Conservation (phyloP, 1,139 yeast genomes). For the Zhuliangozyma blackwelliae region DNA sequence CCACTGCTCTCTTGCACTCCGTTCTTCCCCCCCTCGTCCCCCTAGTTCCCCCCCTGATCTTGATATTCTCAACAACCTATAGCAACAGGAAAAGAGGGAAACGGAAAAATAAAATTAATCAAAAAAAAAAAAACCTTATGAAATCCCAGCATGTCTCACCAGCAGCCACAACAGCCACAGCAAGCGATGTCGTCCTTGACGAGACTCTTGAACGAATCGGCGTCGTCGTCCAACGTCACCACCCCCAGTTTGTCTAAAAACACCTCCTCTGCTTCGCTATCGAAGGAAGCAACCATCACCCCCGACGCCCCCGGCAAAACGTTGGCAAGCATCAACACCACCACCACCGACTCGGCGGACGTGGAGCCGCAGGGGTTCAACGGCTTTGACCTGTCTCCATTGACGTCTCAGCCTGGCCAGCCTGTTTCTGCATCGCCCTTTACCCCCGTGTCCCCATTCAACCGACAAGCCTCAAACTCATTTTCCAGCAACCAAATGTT, state of each 20-base stretch:
- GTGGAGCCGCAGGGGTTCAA: conserved; percentile 12
- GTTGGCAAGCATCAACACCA: conserved; percentile 10
- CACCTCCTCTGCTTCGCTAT: conserved; percentile 13
- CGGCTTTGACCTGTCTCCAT: conserved; percentile 18
- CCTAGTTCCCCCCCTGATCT: too few species aligned
- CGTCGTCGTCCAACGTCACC: conserved; percentile 24
- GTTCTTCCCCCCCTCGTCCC: too few species aligned
- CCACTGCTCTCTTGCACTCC: too few species aligned
- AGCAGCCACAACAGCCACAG: conserved; percentile 5
- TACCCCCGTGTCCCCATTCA: conserved; percentile 16
- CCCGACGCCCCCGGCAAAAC: conserved; percentile 1
- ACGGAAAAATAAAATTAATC: too few species aligned
- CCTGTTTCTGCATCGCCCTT: conserved; percentile 4
- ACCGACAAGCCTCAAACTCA: conserved; percentile 9
- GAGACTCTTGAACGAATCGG: conserved; percentile 37
- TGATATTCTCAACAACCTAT: too few species aligned
- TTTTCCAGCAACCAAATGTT: conserved; percentile 9
- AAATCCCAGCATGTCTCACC: too few species aligned
- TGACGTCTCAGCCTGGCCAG: conserved; percentile 1
- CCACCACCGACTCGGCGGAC: conserved; percentile 5
- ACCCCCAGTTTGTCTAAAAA: conserved; percentile 24
- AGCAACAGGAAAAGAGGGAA: too few species aligned
- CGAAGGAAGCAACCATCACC: background rate
- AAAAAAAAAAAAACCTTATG: too few species aligned
- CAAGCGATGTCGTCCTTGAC: conserved; percentile 38